phyloP scores from a whole-genome alignment of 1,139 yeast genomes.

The Yamadazyma blattariae region DNA sequence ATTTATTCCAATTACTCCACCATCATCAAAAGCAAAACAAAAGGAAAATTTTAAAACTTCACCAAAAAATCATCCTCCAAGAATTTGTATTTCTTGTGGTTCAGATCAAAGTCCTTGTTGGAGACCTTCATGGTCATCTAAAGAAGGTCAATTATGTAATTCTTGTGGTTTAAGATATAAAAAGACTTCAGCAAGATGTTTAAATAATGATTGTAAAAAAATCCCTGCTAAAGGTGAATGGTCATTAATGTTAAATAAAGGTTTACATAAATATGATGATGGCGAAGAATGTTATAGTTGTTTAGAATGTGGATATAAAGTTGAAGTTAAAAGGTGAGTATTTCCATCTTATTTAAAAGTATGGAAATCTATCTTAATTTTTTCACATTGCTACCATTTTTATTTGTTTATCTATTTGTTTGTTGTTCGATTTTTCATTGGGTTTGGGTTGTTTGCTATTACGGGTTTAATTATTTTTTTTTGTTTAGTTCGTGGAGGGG shows the following conservation, averaged over 20 bases:
- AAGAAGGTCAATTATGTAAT: slow-evolving; percentile 91
- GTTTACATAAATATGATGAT: slow-evolving; percentile 44
- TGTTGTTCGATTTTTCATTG: neutral
- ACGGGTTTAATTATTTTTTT: neutral
- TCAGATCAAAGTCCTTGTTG: slow-evolving; percentile 95
- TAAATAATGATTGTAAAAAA: slow-evolving; percentile 69
- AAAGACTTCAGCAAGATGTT: slow-evolving; percentile 89
- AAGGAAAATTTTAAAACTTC: slow-evolving; percentile 35
- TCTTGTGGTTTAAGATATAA: slow-evolving; percentile 94
- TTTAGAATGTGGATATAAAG: slow-evolving; percentile 61
- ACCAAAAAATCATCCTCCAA: slow-evolving; percentile 31
- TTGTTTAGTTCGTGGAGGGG: neutral
- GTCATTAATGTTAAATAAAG: slow-evolving; percentile 79
- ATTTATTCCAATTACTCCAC: slow-evolving; percentile 46
- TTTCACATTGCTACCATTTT: too few relatives aligned
- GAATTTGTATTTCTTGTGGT: slow-evolving; percentile 87
- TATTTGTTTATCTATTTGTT: too few relatives aligned
- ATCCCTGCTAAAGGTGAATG: slow-evolving; percentile 97
- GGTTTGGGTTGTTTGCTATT: neutral
- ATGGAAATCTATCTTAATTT: too few relatives aligned
- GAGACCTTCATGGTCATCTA: slow-evolving; percentile 94
- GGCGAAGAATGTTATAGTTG: slow-evolving; percentile 52
- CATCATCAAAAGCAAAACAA: slow-evolving; percentile 33
- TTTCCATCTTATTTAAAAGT: slow-evolving; percentile 1
- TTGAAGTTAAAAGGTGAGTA: slow-evolving; percentile 33